Conservation (phyloP, 2,329 filamentous ascomycete species). For the Phialophora macrospora region DNA sequence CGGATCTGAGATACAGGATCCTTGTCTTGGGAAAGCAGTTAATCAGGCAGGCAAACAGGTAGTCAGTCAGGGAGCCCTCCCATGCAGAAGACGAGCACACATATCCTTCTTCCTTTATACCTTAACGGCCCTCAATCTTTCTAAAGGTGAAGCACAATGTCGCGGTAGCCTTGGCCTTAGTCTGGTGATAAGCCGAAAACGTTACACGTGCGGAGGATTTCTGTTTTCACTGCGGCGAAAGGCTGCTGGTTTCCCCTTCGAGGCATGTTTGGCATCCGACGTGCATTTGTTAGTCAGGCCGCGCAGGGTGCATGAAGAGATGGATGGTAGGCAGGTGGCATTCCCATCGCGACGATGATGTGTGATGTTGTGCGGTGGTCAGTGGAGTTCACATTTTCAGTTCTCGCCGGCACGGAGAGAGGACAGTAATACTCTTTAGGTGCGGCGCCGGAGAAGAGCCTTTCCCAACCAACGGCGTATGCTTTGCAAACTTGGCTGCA, state of each 20-base stretch:
- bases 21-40: no score
- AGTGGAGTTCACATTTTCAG: background rate
- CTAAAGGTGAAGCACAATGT: no score
- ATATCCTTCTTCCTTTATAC: no score
- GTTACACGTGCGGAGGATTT: background rate
- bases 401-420: background rate
- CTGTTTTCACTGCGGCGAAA: constrained; percentile 1
- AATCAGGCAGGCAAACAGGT: no score
- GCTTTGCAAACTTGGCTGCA: background rate
- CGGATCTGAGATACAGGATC: no score
- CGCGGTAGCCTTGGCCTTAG: no score
- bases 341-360: background rate
- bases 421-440: background rate
- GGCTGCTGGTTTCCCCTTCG: background rate
- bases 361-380: background rate
- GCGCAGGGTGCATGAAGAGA: background rate
- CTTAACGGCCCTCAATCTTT: no score
- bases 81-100: no score
- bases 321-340: background rate
- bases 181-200: background rate
- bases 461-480: background rate
- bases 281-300: background rate
- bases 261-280: background rate
- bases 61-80: no score
- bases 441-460: background rate